Evolutionary conservation across 2,329 filamentous ascomycete species (phyloP).

Genomic region (Trichoderma simmonsii): DNA sequence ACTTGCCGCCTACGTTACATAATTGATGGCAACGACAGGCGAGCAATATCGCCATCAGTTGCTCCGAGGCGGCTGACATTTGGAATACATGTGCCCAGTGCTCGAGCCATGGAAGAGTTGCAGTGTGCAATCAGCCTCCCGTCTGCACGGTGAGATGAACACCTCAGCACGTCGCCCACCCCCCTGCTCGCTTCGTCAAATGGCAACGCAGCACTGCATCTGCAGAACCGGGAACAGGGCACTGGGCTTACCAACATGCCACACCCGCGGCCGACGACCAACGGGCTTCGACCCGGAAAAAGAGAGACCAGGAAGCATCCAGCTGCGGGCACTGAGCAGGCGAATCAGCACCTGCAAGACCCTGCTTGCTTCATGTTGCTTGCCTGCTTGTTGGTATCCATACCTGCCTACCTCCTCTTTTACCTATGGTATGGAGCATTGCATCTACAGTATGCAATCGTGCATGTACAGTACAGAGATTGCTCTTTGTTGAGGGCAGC

Average conservation of each 20-base stretch:
- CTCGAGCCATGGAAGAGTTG: background rate
- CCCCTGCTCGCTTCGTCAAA: background rate
- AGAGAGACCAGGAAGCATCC: background rate
- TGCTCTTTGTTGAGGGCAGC: background rate
- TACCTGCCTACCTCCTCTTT: background rate
- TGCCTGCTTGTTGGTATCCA: background rate
- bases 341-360: background rate
- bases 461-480: background rate
- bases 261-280: background rate
- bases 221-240: constrained; percentile 17
- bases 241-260: constrained; percentile 13
- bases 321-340: background rate
- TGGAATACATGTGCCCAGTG: background rate
- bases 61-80: background rate
- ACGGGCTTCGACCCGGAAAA: background rate
- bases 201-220: background rate
- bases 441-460: background rate
- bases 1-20: background rate
- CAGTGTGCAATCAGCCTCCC: background rate
- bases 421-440: background rate
- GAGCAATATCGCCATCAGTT: background rate
- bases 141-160: background rate
- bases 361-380: background rate
- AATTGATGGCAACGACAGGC: background rate
- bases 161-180: background rate